A percentile compares a stretch with the other conserved stretches of the same genome.
phyloP scores from a whole-genome alignment of 2,329 filamentous ascomycete species.

The Neoscytalidium dimidiatum region DNA sequence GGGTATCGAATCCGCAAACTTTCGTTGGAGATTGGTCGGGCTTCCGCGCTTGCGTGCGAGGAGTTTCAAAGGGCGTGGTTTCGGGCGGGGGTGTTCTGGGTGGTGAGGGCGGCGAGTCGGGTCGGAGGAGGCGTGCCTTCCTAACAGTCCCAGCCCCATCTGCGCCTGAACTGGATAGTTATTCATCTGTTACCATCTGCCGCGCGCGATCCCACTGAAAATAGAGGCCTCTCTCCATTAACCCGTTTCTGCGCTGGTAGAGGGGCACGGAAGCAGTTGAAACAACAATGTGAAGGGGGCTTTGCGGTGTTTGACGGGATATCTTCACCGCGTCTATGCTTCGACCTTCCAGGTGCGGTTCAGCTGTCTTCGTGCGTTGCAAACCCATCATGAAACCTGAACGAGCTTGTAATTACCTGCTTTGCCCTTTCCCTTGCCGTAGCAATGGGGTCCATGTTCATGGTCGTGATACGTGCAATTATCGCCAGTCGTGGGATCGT shows the following conservation, averaged over 20 bases:
- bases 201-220: background rate
- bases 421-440: constrained; percentile 36
- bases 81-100: constrained; percentile 16
- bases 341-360: background rate
- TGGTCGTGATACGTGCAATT: constrained; percentile 56
- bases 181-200: constrained; percentile 15
- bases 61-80: background rate
- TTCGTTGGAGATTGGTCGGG: constrained; percentile 1
- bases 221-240: background rate
- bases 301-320: background rate
- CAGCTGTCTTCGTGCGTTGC: background rate
- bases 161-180: constrained; percentile 20
- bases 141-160: background rate
- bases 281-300: background rate
- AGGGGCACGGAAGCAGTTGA: background rate
- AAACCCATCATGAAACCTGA: background rate
- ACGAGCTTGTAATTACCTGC: constrained; percentile 36
- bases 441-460: constrained; percentile 43
- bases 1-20: background rate
- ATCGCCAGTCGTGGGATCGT: constrained; percentile 51
- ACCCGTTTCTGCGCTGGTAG: background rate
- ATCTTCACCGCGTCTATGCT: background rate
- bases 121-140: constrained; percentile 11
- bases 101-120: constrained; percentile 15
- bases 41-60: background rate